These are phyloP conservation scores for Botrytis deweyae DNA, from an alignment of 2,329 filamentous ascomycete species.

Conservation along the genomic window DNA sequence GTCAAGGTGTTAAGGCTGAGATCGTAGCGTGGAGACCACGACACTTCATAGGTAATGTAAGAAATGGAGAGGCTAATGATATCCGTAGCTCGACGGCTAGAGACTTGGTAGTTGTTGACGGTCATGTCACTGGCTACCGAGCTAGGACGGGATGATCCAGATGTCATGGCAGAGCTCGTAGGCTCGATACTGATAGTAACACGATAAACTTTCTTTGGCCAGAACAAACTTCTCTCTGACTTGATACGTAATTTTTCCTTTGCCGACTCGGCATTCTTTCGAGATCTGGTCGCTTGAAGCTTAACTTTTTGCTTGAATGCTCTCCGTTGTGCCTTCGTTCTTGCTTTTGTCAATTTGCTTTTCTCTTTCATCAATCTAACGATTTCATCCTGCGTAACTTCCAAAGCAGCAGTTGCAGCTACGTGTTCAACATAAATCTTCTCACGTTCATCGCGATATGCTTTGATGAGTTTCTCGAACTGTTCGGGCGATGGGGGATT, in stretches of 20 bases:
- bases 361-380: conserved; percentile 39
- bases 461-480: conserved; percentile 31
- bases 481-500: conserved; percentile 28
- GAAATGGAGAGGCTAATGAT: conserved; percentile 37
- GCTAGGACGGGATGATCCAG: conserved; percentile 47
- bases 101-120: conserved; percentile 30
- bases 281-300: conserved; percentile 40
- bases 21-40: conserved; percentile 51
- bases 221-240: conserved; percentile 48
- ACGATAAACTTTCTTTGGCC: conserved; percentile 51
- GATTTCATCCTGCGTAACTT: conserved; percentile 41
- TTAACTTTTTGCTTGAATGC: conserved; percentile 42
- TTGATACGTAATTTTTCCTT: conserved; percentile 49
- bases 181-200: conserved; percentile 54
- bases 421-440: conserved; percentile 45
- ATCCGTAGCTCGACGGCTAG: conserved; percentile 27
- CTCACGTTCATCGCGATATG: conserved; percentile 35
- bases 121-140: conserved; percentile 42
- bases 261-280: conserved; percentile 41
- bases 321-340: conserved; percentile 41
- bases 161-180: conserved; percentile 43
- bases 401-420: conserved; percentile 38
- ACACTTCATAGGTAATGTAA: conserved; percentile 42
- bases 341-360: conserved; percentile 32
- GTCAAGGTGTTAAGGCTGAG: conserved; percentile 44